Evolutionary conservation across 2,329 filamentous ascomycete genomes (phyloP).

Genomic region (Xylaria digitata): DNA sequence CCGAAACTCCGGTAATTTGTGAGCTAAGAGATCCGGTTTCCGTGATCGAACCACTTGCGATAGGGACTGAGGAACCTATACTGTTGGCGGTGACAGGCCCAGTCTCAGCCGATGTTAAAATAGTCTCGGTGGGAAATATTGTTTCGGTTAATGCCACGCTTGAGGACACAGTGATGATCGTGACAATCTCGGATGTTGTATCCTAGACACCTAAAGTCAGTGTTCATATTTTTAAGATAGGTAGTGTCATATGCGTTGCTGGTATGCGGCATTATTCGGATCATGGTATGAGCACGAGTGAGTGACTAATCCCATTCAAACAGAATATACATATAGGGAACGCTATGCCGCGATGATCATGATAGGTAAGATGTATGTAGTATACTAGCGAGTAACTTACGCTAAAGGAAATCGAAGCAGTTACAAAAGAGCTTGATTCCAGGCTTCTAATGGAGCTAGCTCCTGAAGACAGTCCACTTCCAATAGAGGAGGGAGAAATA

Average conservation of each 20-base stretch:
- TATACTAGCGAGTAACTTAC: slow-evolving; percentile 24
- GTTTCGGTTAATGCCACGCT: slow-evolving; percentile 39
- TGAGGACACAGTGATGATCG: slow-evolving; percentile 38
- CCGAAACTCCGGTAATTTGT: background rate
- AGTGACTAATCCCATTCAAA: background rate
- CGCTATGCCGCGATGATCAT: background rate
- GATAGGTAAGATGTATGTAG: background rate
- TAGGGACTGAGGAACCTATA: slow-evolving; percentile 20
- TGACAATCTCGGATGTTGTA: slow-evolving; percentile 31
- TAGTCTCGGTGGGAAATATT: slow-evolving; percentile 39
- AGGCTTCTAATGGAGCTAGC: slow-evolving; percentile 11
- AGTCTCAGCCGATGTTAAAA: slow-evolving; percentile 40
- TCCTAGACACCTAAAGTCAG: slow-evolving; percentile 31
- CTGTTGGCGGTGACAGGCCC: slow-evolving; percentile 41
- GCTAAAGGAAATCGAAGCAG: slow-evolving; percentile 12
- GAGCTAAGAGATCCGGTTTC: slow-evolving; percentile 11
- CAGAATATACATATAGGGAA: background rate
- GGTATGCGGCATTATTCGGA: background rate
- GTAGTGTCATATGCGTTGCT: background rate
- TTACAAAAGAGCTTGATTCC: slow-evolving; percentile 2
- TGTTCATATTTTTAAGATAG: slow-evolving; percentile 1
- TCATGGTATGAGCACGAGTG: background rate
- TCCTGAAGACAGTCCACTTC: slow-evolving; percentile 13
- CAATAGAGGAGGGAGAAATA: slow-evolving; percentile 2
- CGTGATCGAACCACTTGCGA: slow-evolving; percentile 27